phyloP scores from a whole-genome alignment of 306 rosid genomes.

The Castanea mollissima region DNA sequence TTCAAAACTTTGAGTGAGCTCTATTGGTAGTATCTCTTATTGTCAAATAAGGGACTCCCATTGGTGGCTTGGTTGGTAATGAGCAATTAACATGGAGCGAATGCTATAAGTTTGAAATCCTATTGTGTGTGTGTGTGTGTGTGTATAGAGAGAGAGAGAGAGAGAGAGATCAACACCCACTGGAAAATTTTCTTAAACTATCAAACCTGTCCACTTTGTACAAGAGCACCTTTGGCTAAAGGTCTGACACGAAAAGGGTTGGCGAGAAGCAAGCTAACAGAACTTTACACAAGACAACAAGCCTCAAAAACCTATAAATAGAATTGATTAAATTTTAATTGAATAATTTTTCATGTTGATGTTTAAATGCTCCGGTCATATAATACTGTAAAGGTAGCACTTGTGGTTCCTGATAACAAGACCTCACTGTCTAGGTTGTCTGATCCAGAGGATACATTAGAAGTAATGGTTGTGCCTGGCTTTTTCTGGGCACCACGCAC shows the following conservation, averaged over 20 bases:
- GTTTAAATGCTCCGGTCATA: conserved; percentile 39
- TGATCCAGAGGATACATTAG: conserved; percentile 41
- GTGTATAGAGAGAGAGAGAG: neutral
- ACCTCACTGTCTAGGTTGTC: conserved; percentile 41
- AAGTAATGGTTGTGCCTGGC: conserved; percentile 10
- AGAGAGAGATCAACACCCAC: neutral
- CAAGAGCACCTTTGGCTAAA: conserved; percentile 14
- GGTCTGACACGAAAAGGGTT: neutral
- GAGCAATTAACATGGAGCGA: too few relatives aligned
- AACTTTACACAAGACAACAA: conserved; percentile 26
- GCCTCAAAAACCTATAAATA: conserved; percentile 15
- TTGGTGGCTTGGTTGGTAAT: too few relatives aligned
- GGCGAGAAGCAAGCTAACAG: neutral
- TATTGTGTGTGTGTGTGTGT: too few relatives aligned
- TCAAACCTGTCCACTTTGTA: conserved; percentile 32
- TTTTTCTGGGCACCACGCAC: conserved; percentile 32
- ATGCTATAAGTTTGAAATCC: too few relatives aligned
- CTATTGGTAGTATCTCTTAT: too few relatives aligned
- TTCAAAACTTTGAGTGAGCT: too few relatives aligned
- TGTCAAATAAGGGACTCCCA: too few relatives aligned
- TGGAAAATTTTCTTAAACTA: conserved; percentile 9
- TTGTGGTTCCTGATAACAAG: conserved; percentile 40
- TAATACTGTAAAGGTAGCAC: conserved; percentile 36
- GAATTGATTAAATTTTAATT: conserved; percentile 15
- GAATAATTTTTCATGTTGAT: conserved; percentile 6